Evolutionary conservation across 139 green algal genomes (phyloP).

Genomic region (Ettlia oleoabundans): DNA sequence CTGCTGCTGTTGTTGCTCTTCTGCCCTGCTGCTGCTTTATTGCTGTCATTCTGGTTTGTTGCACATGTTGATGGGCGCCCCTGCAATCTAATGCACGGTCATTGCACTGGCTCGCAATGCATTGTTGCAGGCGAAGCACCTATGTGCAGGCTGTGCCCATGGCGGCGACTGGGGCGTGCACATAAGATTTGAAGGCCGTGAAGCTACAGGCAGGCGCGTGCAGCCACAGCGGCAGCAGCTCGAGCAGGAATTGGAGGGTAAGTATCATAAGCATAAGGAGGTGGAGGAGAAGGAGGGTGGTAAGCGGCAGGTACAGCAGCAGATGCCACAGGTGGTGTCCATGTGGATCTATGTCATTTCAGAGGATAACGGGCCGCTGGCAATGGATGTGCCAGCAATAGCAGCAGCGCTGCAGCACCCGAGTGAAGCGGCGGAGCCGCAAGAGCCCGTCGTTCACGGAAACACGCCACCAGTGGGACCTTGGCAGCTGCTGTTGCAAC

Average conservation of each 20-base stretch:
- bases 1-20: too few relatives aligned
- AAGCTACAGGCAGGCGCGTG: too few relatives aligned
- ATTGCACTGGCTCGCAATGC: too few relatives aligned
- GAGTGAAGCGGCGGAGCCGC: not conserved
- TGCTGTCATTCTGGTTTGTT: too few relatives aligned
- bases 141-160: conserved; percentile 21
- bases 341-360: conserved; percentile 67
- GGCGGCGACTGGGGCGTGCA: conserved; percentile 69
- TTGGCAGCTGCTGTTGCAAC: conserved; percentile 28
- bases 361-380: conserved; percentile 34
- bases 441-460: not conserved
- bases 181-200: not conserved
- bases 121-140: conserved; percentile 12
- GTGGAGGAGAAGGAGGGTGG: not conserved
- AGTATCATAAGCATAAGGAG: conserved; percentile 1
- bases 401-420: not conserved
- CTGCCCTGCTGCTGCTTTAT: too few relatives aligned
- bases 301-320: not conserved
- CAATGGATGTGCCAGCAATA: not conserved
- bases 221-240: too few relatives aligned
- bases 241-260: not conserved
- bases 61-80: too few relatives aligned
- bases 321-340: conserved; percentile 26
- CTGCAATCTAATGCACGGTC: too few relatives aligned
- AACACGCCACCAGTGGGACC: not conserved